Base-by-base conservation (phyloP, 768 basidiomycete genomes). In the Phylloporus sp. region DNA sequence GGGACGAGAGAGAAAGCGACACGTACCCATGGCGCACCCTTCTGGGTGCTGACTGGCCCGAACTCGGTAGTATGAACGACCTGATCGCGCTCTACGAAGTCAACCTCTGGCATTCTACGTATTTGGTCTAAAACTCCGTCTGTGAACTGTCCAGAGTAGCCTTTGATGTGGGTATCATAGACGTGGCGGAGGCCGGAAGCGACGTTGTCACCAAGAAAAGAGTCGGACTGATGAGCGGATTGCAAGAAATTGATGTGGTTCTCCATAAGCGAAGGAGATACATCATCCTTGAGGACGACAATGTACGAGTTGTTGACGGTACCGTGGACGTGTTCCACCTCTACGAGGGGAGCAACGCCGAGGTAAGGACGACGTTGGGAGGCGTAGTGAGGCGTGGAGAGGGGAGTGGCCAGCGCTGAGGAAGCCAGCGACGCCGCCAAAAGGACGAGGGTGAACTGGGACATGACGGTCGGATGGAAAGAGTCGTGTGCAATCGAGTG, bases 251-350 rank as follows among this genome's bases (percentile, higher is more conserved):
- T 84, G 67, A 92, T 68, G 64, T 95, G 92, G 67, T 84, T 86
- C 58, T 79, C 69, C 64, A 85, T 72, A 32, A 83, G 69, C 15
- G 72, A 65, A 9, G 74, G 58, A 5, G 81, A 72, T 11, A 84
- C 53, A 46, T 79, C 82, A 49, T 82, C 75, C 76, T 90, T 91
- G 53, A 98, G 75, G 63, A 92, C 77, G 65, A 98, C 80, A 53
- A 98, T 91, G 72, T 97, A 98, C n/a, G 90, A 88, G 74, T 94
- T 86, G 71, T 86, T 83, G 64, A 94, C 71, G 46, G 79, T 72
- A 42, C 83, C 81, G 67, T 87, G 81, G 43, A 80, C 77, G 60
- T 86, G 82, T 52, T 79, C 69, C 31, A 69, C 70, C 29, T 71
- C 75, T 44, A 76, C 53, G 41, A 89, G 68, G 24, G 86, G 86